Base-by-base conservation (phyloP, 441 rosid species). In the Adansonia grandidieri region DNA sequence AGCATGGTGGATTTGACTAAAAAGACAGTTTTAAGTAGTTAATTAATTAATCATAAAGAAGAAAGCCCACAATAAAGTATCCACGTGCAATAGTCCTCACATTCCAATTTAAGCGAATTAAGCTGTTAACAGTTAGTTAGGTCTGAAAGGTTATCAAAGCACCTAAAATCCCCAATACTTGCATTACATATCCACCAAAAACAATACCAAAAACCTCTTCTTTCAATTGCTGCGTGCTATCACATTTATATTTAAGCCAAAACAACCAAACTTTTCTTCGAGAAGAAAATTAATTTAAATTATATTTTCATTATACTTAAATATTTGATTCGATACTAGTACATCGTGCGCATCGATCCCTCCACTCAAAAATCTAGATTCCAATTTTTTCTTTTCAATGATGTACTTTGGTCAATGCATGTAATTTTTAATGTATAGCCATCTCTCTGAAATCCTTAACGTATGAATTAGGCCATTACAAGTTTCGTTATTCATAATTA, bases 121-220 rank as follows among this genome's bases (percentile, higher is more conserved):
- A 67, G 44, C 65, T 32, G 65, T 47, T 15, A n/a, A 28, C 37
- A 37, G 82, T 73, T 76, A 22, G 82, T 86, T 88, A 85, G 89
- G 88, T 88, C 78, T 69, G 87, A 84, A 80, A 84, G 82, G 73
- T 84, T 42, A 87, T 82, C 85, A 57, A 79, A 28, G 80, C 42
- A 71, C 85, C 85, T 77, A 57, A 78, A 75, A 11, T 24, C 28
- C 28, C 28, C 28, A 24, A 24, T 19, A 5, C 51, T 56, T 57
- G 2, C 62, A 17, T 10, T 42, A 61, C 45, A 63, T 28, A 6
- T 17, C 75, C n/a, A 68, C 54, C 79, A 74, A 81, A 80, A 67
- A 74, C n/a, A 63, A 48, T 51, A 71, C 80, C 72, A 50, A 78
- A 24, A 48, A 54, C 44, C 9, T 24, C 22, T 60, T 37, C 28